phyloP scores from a whole-genome alignment of 2,329 filamentous ascomycete genomes.

The Diaporthe batatas region DNA sequence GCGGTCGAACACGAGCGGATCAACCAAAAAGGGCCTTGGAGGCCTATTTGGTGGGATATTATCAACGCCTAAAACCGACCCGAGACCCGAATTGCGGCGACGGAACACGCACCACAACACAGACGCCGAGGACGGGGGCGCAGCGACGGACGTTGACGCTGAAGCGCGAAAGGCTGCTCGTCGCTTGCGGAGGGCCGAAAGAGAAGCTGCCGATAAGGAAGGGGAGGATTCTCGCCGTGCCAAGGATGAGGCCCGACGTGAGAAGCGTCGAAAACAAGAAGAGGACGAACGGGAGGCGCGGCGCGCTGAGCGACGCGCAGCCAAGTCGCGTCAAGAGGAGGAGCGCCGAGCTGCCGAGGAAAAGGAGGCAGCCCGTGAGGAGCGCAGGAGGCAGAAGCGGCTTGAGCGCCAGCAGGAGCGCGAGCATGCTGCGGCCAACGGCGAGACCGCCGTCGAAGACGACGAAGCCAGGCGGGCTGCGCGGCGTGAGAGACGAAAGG shows the following conservation, averaged over 20 bases:
- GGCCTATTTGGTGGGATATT: conserved; percentile 73
- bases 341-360: conserved; percentile 65
- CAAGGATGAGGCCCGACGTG: conserved; percentile 69
- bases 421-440: conserved; percentile 61
- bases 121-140: conserved; percentile 67
- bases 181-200: conserved; percentile 69
- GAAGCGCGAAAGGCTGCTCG: conserved; percentile 75
- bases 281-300: conserved; percentile 73
- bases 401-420: conserved; percentile 57
- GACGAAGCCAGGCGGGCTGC: conserved; percentile 51
- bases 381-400: conserved; percentile 55
- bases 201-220: conserved; percentile 56
- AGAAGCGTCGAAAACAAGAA: conserved; percentile 68
- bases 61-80: conserved; percentile 60
- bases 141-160: conserved; percentile 66
- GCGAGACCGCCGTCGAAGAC: conserved; percentile 50
- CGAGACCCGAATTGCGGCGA: conserved; percentile 60
- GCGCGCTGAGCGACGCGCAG: conserved; percentile 66
- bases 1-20: conserved; percentile 71
- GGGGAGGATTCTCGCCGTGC: conserved; percentile 69
- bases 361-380: conserved; percentile 47
- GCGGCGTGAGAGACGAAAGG: conserved; percentile 63
- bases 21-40: conserved; percentile 68
- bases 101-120: conserved; percentile 64
- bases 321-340: conserved; percentile 62